Evolutionary conservation across 495 filamentous ascomycete species (phyloP).

Genomic region (Tuber aestivum): DNA sequence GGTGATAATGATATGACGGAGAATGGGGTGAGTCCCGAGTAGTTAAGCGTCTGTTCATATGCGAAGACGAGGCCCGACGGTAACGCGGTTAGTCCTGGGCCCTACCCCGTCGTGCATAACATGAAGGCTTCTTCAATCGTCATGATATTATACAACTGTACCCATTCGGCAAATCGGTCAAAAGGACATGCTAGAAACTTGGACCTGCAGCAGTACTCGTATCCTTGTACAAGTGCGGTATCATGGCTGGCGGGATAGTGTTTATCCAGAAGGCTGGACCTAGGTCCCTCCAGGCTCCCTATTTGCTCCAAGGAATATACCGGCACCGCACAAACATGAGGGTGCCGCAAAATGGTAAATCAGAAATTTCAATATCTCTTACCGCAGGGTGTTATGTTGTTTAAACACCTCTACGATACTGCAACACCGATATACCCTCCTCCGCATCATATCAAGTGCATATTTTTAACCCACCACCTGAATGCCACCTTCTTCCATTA

Average conservation of each 20-base stretch:
- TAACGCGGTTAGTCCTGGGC: neutral
- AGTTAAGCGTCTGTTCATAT: neutral
- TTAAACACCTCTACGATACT: neutral
- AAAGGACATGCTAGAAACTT: neutral
- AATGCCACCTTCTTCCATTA: neutral
- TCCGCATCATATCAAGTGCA: neutral
- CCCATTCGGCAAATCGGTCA: neutral
- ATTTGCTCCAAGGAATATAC: neutral
- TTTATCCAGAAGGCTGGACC: neutral
- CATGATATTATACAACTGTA: neutral
- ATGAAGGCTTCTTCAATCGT: neutral
- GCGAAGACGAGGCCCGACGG: neutral
- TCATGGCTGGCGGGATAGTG: neutral
- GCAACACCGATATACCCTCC: neutral
- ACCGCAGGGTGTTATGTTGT: neutral
- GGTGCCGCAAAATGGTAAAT: neutral
- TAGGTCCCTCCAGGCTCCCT: neutral
- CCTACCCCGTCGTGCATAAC: neutral
- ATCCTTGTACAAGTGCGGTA: neutral
- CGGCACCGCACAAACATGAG: neutral
- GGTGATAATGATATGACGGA: neutral
- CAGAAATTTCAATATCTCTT: neutral
- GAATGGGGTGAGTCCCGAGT: neutral
- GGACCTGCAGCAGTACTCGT: neutral
- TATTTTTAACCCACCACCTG: neutral